Conservation (phyloP, 2,329 filamentous ascomycete species). For the Aspergillus floridensis region DNA sequence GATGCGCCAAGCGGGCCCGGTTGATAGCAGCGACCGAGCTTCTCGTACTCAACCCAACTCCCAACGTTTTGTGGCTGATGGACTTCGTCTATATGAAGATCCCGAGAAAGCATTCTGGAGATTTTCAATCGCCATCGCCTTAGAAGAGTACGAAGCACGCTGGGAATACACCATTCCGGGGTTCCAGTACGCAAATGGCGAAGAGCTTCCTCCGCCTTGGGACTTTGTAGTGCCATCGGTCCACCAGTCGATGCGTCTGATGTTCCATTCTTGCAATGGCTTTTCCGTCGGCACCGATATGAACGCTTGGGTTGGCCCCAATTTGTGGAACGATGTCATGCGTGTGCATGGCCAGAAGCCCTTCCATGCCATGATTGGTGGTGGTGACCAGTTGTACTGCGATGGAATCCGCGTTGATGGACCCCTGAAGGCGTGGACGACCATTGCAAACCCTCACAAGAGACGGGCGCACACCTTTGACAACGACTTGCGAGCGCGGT, state of each 20-base stretch:
- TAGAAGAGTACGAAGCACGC: constrained; percentile 67
- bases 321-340: constrained; percentile 64
- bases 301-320: constrained; percentile 60
- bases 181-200: constrained; percentile 59
- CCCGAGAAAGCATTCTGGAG: constrained; percentile 58
- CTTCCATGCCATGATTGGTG: constrained; percentile 74
- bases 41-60: constrained; percentile 13
- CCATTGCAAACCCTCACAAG: constrained; percentile 60
- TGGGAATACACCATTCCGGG: constrained; percentile 76
- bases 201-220: constrained; percentile 53
- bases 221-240: constrained; percentile 58
- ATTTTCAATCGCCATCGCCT: constrained; percentile 60
- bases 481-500: constrained; percentile 61
- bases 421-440: constrained; percentile 67
- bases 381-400: constrained; percentile 82
- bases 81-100: constrained; percentile 61
- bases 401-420: constrained; percentile 80
- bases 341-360: constrained; percentile 58
- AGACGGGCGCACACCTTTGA: constrained; percentile 60
- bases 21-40: constrained; percentile 23
- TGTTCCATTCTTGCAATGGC: constrained; percentile 69
- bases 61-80: constrained; percentile 39
- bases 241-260: constrained; percentile 65
- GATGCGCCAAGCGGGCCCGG: constrained; percentile 36
- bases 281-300: constrained; percentile 66